Conservation (phyloP, 177 flowering plant genomes). For the Tripterygium wilfordii region DNA sequence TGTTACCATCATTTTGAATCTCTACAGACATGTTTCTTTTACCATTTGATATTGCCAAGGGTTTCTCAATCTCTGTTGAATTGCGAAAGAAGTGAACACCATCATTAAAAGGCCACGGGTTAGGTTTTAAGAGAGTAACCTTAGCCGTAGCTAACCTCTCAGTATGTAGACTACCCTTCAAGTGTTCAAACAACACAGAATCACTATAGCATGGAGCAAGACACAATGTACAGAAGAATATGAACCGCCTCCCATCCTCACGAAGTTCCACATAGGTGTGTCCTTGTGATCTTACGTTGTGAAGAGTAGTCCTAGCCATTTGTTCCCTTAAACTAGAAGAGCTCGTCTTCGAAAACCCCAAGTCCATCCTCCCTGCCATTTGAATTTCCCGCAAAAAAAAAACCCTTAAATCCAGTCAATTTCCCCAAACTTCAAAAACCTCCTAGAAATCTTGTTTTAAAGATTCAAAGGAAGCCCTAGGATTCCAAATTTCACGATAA, state of each 20-base stretch:
- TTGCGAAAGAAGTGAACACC: constrained; percentile 73
- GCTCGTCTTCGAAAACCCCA: constrained; percentile 36
- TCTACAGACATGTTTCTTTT: constrained; percentile 18
- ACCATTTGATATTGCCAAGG: constrained; percentile 6
- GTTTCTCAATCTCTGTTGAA: constrained; percentile 26
- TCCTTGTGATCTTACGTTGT: constrained; percentile 55
- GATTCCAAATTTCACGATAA: too few relatives aligned
- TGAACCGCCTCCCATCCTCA: constrained; percentile 59
- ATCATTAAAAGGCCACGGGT: constrained; percentile 96
- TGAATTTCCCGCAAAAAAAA: constrained; percentile 16
- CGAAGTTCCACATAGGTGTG: constrained; percentile 79
- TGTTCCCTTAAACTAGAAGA: constrained; percentile 50
- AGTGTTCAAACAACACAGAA: constrained; percentile 51
- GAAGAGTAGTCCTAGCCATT: constrained; percentile 48
- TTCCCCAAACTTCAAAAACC: neutral
- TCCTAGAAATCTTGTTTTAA: neutral
- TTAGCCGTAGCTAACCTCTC: constrained; percentile 56
- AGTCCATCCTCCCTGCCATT: constrained; percentile 46
- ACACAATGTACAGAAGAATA: constrained; percentile 85
- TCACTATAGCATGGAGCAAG: constrained; percentile 77
- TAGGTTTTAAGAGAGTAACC: constrained; percentile 55
- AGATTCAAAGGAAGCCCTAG: constrained; percentile 1
- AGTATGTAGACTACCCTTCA: constrained; percentile 67
- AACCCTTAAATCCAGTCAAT: constrained; percentile 1
- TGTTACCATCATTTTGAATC: constrained; percentile 9